Base-by-base conservation (phyloP, 345 rosid species). In the Dipteronia sinensis region DNA sequence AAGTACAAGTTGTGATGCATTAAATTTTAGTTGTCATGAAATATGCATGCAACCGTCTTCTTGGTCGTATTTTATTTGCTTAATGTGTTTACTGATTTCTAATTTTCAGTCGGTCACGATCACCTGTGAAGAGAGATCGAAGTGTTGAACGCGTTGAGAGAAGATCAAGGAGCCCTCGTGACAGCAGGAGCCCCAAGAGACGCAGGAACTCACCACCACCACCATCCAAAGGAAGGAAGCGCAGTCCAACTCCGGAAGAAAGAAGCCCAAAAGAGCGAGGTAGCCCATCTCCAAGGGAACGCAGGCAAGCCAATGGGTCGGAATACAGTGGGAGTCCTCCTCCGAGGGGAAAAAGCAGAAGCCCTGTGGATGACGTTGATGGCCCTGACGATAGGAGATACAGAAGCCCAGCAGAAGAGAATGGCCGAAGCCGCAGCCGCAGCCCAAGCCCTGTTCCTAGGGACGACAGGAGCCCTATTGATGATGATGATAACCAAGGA, bases 51-150 rank as follows among this genome's bases (percentile, higher is more conserved):
- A n/a, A 56, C 62, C 7, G 4, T 34, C 38, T 4, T 31, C 3
- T 31, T 31, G 4, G 34, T 31, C 34, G 34, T 31, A 42, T 42
- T 42, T 42, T 19, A 11, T 51, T 47, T 62, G 11, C 7, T 19
- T 58, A 58, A 16, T 58, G 0, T 31, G 10, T 1, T 49, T 40
- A 16, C 16, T 66, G 42, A 69, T 72, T 53, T 70, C 20, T 3
- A 9, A 11, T 73, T 80, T 67, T 34, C 80, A 93, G 98, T 71
- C 90, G 91, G 42, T 95, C 98, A 25, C 83, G 89, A 63, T 93
- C 98, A 2, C 91, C 94, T 0, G 89, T 80, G 59, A 91, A 83
- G 88, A 88, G 92, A 63, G 94, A 88, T 58, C 70, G 85, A 46
- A 91, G 89, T 74, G 58, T 86, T 73, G 97, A 86, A 11, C 81